Evolutionary conservation across 768 basidiomycete genomes (phyloP).

Genomic region (Pleurotus tuoliensis): DNA sequence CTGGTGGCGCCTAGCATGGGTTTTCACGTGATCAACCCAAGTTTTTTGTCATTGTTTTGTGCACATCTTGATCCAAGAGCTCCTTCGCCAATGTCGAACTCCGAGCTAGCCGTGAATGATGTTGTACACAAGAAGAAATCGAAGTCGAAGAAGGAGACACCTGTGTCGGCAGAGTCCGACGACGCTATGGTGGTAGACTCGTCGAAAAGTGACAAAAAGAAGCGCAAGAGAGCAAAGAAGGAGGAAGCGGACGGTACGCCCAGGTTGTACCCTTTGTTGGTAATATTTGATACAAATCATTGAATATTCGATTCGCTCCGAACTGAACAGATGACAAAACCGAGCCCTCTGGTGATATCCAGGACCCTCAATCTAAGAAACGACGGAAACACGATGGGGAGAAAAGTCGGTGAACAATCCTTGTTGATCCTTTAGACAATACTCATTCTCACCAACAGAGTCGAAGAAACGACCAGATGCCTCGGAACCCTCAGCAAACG

Average conservation of each 20-base stretch:
- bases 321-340: neutral
- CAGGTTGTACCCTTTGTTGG: conserved; percentile 8
- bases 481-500: neutral
- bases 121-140: too few species aligned
- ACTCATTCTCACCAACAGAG: neutral
- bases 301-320: neutral
- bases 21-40: too few species aligned
- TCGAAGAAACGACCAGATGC: neutral
- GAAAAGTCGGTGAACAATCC: neutral
- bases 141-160: conserved; percentile 15
- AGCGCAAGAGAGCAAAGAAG: conserved; percentile 21
- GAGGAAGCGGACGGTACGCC: conserved; percentile 11
- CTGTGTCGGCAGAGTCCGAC: conserved; percentile 2
- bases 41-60: too few species aligned
- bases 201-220: conserved; percentile 17
- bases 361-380: neutral
- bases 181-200: conserved; percentile 12
- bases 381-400: conserved; percentile 4
- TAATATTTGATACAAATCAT: conserved; percentile 19
- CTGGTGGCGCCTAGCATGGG: too few species aligned
- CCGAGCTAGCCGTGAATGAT: too few species aligned
- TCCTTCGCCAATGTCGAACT: too few species aligned
- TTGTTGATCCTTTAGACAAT: neutral
- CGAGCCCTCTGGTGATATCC: too few species aligned
- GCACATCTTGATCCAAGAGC: too few species aligned